Evolutionary conservation across 1,284 basidiomycete species (phyloP).

Genomic region (Ceratobasidium sp.): DNA sequence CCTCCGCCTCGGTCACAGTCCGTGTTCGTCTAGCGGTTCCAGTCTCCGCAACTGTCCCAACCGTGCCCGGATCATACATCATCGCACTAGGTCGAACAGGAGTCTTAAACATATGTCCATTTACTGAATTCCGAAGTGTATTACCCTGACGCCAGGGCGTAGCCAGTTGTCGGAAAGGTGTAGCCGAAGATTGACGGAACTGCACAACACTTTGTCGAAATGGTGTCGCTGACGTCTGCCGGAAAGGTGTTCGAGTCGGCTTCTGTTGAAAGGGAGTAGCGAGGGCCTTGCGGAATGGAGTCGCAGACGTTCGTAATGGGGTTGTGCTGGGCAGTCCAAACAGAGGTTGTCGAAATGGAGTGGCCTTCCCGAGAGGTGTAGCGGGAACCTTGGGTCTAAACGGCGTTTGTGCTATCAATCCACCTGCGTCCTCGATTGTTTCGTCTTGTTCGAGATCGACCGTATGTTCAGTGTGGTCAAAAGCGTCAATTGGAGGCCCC

Average conservation of each 20-base stretch:
- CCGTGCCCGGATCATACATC: constrained; percentile 31
- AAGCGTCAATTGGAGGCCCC: constrained; percentile 73
- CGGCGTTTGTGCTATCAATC: constrained; percentile 31
- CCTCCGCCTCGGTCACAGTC: constrained; percentile 20
- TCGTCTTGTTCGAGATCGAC: constrained; percentile 40
- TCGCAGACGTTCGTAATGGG: constrained; percentile 48
- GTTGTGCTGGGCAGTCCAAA: constrained; percentile 23
- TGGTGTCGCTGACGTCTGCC: constrained; percentile 49
- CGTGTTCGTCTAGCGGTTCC: constrained; percentile 6
- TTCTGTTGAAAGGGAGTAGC: constrained; percentile 64
- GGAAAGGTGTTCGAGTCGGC: constrained; percentile 47
- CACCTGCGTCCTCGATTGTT: constrained; percentile 43
- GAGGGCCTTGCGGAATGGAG: constrained; percentile 53
- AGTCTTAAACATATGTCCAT: constrained; percentile 23
- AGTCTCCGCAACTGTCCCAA: neutral
- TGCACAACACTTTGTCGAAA: constrained; percentile 32
- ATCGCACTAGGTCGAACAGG: constrained; percentile 6
- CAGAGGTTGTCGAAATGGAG: constrained; percentile 13
- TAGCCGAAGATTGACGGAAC: constrained; percentile 3
- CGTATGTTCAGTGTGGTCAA: constrained; percentile 50
- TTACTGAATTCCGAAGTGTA: constrained; percentile 1
- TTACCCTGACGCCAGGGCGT: constrained; percentile 2
- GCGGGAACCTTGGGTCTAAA: constrained; percentile 38
- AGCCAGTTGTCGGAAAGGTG: constrained; percentile 17
- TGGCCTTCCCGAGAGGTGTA: constrained; percentile 24